Evolutionary conservation across 768 basidiomycete species (phyloP).

Genomic region (Tulasnella calospora): DNA sequence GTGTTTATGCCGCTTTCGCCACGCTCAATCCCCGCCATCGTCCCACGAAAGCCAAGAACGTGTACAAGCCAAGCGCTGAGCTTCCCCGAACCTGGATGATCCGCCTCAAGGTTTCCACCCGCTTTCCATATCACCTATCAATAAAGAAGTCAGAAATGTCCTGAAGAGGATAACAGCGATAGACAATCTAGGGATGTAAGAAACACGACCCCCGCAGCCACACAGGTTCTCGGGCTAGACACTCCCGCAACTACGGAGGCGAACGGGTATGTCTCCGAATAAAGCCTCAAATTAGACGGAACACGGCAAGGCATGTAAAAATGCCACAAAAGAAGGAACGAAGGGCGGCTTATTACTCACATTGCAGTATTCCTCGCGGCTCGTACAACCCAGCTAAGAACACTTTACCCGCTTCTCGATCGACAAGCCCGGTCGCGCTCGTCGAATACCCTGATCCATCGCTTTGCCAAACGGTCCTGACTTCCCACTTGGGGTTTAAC

Average conservation of each 20-base stretch:
- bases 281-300: not conserved
- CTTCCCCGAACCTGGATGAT: not conserved
- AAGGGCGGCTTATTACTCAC: constrained; percentile 8
- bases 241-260: not conserved
- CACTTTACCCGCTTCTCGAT: constrained; percentile 16
- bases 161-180: too few species aligned
- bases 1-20: constrained; percentile 3
- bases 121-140: constrained; percentile 8
- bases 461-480: constrained; percentile 70
- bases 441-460: constrained; percentile 42
- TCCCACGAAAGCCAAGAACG: not conserved
- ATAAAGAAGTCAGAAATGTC: too few species aligned
- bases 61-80: constrained; percentile 1
- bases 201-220: not conserved
- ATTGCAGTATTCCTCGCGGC: constrained; percentile 27
- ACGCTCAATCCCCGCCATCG: not conserved
- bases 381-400: constrained; percentile 30
- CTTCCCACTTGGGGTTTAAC: constrained; percentile 38
- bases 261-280: not conserved
- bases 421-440: constrained; percentile 19
- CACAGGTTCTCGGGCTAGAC: not conserved
- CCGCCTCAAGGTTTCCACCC: not conserved
- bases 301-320: not conserved
- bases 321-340: not conserved
- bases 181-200: not conserved